Evolutionary conservation across 805 yeast species (phyloP), one percentile per base, ranked within the genome.

Genomic region (Saccharomycopsis schoenii): DNA sequence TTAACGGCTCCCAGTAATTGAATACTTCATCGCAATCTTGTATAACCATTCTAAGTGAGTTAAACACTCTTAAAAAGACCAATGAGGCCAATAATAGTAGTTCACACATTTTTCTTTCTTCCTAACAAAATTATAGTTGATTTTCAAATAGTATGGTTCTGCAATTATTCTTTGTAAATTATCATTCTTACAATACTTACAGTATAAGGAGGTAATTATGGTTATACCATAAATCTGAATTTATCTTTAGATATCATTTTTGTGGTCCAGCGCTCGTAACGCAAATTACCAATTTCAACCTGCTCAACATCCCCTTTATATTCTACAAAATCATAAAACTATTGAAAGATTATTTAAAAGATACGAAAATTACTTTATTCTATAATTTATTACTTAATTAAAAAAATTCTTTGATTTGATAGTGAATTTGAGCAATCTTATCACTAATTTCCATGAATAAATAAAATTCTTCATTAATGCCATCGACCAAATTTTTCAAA

Each of bases 1-100:
- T 92, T 61, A 93, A 75, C 0, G 98, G 97, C 66, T 93, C 98
- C 93, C 97, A 91, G 73, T 89, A 93, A 70, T 93, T 93, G 79
- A 82, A 93, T 0, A 81, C 85, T 71, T 93, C 98, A 71, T 93
- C 97, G 70, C 97, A 92, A 68, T 92, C 98, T 1, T 94, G 83
- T 34, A 93, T 86, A 42, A 90, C 84, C 70, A 89, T 83, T 67
- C 74, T 74, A 62, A 81, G 67, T 3, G 84, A 80, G 62, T 60
- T 58, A 12, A 43, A n/a, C 12, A 25, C 41, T 15, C 62, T n/a
- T 12, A 56, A 10, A 25, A 25, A 4, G 15, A 51, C 29, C 17
- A 57, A 29, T 5, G 55, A 12, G 24, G 37, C 36, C 29, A 60
- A 25, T 14, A 55, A 37, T 21, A 60, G 6, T 15, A 5, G n/a